Conservation (phyloP, 2,329 filamentous ascomycete genomes). For the Phoma sp. region DNA sequence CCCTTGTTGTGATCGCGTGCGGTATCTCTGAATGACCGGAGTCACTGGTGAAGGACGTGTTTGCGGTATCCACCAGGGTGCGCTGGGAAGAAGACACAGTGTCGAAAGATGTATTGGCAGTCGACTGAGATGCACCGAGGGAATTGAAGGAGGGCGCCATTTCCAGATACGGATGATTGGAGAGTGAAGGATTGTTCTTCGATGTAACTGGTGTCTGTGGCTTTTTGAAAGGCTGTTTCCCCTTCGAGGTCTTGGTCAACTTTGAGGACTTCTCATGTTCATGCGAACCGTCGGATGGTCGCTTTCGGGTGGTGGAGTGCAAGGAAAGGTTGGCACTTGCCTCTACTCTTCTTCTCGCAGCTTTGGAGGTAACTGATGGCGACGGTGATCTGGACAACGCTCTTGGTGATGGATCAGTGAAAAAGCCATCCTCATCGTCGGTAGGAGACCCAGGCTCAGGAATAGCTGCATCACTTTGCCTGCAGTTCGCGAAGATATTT, state of each 20-base stretch:
- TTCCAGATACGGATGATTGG: slow-evolving; percentile 34
- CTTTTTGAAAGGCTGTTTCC: slow-evolving; percentile 29
- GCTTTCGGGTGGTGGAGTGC: slow-evolving; percentile 26
- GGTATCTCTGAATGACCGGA: slow-evolving; percentile 3
- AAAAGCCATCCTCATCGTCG: slow-evolving; percentile 37
- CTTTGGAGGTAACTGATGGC: slow-evolving; percentile 22
- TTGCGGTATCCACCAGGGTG: slow-evolving; percentile 24
- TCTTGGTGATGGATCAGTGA: slow-evolving; percentile 33
- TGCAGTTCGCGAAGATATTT: background rate
- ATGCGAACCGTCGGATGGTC: slow-evolving; percentile 28
- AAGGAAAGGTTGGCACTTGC: slow-evolving; percentile 36
- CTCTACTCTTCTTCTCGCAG: slow-evolving; percentile 30
- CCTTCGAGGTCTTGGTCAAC: slow-evolving; percentile 35
- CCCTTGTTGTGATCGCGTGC: slow-evolving; percentile 10
- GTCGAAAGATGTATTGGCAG: slow-evolving; percentile 35
- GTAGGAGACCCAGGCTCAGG: slow-evolving; percentile 38
- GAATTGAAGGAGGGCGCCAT: slow-evolving; percentile 32
- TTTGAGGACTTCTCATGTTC: slow-evolving; percentile 34
- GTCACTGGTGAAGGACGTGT: slow-evolving; percentile 39
- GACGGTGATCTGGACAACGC: slow-evolving; percentile 13
- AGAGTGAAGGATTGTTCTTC: slow-evolving; percentile 11
- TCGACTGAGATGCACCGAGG: slow-evolving; percentile 17
- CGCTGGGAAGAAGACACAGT: slow-evolving; percentile 34
- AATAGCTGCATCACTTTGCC: background rate
- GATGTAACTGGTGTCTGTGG: background rate